Conservation (phyloP, 2,329 filamentous ascomycete species). For the Phyllosticta capitalensis region DNA sequence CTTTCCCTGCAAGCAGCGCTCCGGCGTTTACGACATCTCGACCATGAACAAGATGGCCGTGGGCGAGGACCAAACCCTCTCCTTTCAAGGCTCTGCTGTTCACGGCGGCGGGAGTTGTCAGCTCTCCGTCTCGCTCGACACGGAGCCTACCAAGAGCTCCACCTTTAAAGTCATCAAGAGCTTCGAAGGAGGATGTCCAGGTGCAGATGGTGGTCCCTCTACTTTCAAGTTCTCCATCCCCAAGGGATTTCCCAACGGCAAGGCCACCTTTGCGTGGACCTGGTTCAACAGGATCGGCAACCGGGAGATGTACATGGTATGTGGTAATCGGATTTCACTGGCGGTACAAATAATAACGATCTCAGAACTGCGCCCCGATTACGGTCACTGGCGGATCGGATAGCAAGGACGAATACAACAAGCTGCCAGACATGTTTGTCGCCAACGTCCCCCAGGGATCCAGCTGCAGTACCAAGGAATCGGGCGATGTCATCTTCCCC, state of each 20-base stretch:
- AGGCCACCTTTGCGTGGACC: constrained; percentile 74
- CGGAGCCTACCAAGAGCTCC: constrained; percentile 54
- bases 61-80: constrained; percentile 51
- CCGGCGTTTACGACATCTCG: constrained; percentile 36
- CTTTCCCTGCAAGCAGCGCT: constrained; percentile 70
- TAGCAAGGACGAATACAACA: constrained; percentile 41
- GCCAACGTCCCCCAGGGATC: constrained; percentile 47
- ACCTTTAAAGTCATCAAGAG: constrained; percentile 84
- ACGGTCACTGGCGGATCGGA: constrained; percentile 44
- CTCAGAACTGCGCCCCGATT: constrained; percentile 87
- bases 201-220: constrained; percentile 51
- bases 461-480: constrained; percentile 46
- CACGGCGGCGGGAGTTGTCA: constrained; percentile 93
- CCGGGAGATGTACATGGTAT: constrained; percentile 60
- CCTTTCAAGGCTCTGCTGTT: constrained; percentile 62
- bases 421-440: constrained; percentile 60
- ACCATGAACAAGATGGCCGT: constrained; percentile 52
- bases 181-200: constrained; percentile 74
- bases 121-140: constrained; percentile 68
- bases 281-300: constrained; percentile 88
- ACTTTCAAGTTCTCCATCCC: constrained; percentile 67
- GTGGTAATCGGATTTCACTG: too few relatives aligned
- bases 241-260: constrained; percentile 59
- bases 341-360: constrained; percentile 29
- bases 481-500: constrained; percentile 48